Conservation (phyloP, 2,329 filamentous ascomycete species). For the Aspergillus terreus region DNA sequence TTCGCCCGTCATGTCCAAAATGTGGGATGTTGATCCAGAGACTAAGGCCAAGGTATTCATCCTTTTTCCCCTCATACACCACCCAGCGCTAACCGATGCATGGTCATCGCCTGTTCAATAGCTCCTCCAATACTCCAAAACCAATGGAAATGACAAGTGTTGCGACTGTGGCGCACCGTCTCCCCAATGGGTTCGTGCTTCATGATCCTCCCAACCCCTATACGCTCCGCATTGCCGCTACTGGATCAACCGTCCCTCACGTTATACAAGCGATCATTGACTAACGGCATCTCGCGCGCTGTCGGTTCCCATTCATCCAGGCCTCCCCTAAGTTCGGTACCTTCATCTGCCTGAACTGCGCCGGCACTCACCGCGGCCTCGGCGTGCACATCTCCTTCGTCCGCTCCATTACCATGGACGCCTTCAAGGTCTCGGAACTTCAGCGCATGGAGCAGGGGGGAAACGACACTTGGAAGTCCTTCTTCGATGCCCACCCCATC, state of each 20-base stretch:
- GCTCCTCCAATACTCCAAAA: slow-evolving; percentile 89
- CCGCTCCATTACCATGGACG: slow-evolving; percentile 96
- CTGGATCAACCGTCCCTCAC: neutral
- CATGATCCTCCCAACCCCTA: neutral
- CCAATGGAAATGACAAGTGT: slow-evolving; percentile 81
- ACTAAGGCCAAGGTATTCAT: slow-evolving; percentile 80
- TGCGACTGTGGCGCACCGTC: slow-evolving; percentile 94
- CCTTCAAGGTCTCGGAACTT: slow-evolving; percentile 90
- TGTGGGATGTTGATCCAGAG: slow-evolving; percentile 99
- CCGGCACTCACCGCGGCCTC: slow-evolving; percentile 87
- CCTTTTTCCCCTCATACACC: neutral
- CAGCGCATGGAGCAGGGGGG: slow-evolving; percentile 90
- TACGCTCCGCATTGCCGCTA: slow-evolving; percentile 4
- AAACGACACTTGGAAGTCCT: slow-evolving; percentile 80
- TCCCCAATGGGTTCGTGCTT: slow-evolving; percentile 83
- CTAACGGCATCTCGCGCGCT: neutral
- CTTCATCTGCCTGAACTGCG: slow-evolving; percentile 97
- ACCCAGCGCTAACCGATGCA: neutral
- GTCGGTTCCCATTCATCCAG: slow-evolving; percentile 31
- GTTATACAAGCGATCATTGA: neutral
- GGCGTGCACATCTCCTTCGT: slow-evolving; percentile 99
- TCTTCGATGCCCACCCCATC: slow-evolving; percentile 72
- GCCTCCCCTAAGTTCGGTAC: slow-evolving; percentile 92
- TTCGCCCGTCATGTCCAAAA: slow-evolving; percentile 56
- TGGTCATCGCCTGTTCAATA: slow-evolving; percentile 35